These are phyloP conservation scores for Erodium trifolium DNA, from an alignment of 441 rosid species.

Conservation along the genomic window DNA sequence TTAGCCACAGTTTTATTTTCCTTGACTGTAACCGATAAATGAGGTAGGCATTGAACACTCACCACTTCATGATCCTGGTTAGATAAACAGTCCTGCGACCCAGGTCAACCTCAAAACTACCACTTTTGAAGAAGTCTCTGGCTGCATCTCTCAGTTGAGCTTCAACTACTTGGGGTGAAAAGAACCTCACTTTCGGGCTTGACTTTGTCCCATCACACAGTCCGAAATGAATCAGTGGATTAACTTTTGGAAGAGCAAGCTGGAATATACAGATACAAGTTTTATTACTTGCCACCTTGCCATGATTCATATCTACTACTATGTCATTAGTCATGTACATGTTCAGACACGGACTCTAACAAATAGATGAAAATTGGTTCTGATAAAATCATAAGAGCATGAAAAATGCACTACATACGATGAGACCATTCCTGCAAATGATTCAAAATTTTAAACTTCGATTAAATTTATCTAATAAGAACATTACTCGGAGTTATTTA, in stretches of 20 bases:
- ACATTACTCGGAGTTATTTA: slow-evolving; percentile 16
- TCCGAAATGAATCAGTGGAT: slow-evolving; percentile 78
- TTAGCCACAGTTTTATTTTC: neutral
- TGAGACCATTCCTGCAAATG: neutral
- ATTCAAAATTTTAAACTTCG: neutral
- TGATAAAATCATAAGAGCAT: neutral
- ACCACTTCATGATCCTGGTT: slow-evolving; percentile 68
- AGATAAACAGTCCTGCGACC: slow-evolving; percentile 55
- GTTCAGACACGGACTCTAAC: no score
- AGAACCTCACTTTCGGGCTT: slow-evolving; percentile 68
- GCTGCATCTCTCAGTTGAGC: slow-evolving; percentile 60
- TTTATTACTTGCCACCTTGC: neutral
- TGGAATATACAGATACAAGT: slow-evolving; percentile 21
- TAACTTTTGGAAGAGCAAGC: slow-evolving; percentile 44
- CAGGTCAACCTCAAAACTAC: slow-evolving; percentile 49
- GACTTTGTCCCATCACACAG: slow-evolving; percentile 75
- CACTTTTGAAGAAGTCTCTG: slow-evolving; percentile 52
- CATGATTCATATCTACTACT: neutral
- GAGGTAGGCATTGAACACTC: neutral
- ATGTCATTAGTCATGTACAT: no score
- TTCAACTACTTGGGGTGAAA: slow-evolving; percentile 54
- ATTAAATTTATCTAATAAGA: neutral
- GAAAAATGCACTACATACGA: neutral
- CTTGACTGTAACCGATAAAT: neutral
- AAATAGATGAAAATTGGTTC: no score